Base-by-base conservation (phyloP, 352 stramenopile species). In the Phytophthora gonapodyides region DNA sequence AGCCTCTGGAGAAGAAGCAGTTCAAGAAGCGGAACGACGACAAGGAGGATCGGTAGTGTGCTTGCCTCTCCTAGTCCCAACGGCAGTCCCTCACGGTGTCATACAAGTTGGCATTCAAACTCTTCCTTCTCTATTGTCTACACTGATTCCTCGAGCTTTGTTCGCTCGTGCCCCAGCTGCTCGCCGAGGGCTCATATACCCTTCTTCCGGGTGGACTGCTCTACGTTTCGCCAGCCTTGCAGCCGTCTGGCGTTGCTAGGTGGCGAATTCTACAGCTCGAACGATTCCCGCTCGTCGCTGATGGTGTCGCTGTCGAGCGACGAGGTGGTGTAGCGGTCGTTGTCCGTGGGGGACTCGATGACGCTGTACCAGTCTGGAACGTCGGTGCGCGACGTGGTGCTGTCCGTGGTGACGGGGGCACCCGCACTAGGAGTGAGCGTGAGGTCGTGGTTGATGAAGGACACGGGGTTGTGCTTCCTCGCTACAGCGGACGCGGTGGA, bases 321-420 rank as follows among this genome's bases (percentile, higher is more conserved):
- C 47, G 53, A 35, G 7, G 38, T 49, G 1, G 67, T 75, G 61
- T 81, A 76, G 63, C 67, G 53, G 27, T 73, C 61, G 21, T 76
- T 68, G 46, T 78, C 67, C 2, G 61, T 49, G 5, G 81, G 81
- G 15, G 78, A 86, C 19, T 71, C 58, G 57, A 88, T 80, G n/a
- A 78, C 64, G 42, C 78, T 82, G 57, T 88, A 88, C 75, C 75
- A 88, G 49, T 79, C 69, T 7, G 57, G 66, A 40, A 65, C 42
- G 47, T 74, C 61, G 5, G 52, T 69, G 21, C 65, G 54, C 40
- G 53, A 63, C 10, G 31, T 71, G 13, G 48, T 61, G 44, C 50
- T 67, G 33, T 61, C 42, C 3, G 47, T 46, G 5, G 35, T 42
- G 11, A 47, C 37, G 17, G 53, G 36, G 9, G 16, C 19, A 1